Conservation (phyloP, 1,284 basidiomycete species). For the Mycosarcoma mackinlayi region DNA sequence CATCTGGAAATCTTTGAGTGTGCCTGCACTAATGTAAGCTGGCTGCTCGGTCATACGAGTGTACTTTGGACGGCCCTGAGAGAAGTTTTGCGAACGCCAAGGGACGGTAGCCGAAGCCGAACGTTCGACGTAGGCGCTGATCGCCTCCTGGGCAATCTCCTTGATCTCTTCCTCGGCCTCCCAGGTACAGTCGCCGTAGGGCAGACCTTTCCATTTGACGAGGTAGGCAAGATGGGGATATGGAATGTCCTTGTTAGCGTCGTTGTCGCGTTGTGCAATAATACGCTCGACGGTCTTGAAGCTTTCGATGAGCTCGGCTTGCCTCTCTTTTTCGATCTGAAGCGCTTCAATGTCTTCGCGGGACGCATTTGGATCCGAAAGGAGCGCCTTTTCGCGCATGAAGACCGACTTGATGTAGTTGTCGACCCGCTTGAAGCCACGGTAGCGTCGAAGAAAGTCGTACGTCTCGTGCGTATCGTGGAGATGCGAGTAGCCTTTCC, state of each 20-base stretch:
- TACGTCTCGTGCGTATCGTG: constrained; percentile 95
- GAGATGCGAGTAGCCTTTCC: constrained; percentile 70
- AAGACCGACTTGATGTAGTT: constrained; percentile 92
- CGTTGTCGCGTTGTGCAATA: constrained; percentile 80
- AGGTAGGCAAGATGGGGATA: constrained; percentile 81
- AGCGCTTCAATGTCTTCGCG: constrained; percentile 87
- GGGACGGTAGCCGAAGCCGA: constrained; percentile 85
- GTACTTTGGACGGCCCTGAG: constrained; percentile 81
- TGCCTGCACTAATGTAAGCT: constrained; percentile 80
- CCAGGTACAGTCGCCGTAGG: constrained; percentile 97
- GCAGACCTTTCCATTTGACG: constrained; percentile 95
- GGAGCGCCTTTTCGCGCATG: constrained; percentile 78
- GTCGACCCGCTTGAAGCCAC: constrained; percentile 94
- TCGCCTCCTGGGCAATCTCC: constrained; percentile 73
- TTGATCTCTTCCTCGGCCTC: constrained; percentile 82
- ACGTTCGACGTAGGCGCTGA: constrained; percentile 82
- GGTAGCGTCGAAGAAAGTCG: constrained; percentile 87
- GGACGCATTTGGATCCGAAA: constrained; percentile 77
- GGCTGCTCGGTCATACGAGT: constrained; percentile 90
- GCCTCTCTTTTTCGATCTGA: constrained; percentile 85
- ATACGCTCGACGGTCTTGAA: constrained; percentile 94
- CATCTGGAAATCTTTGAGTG: constrained; percentile 97
- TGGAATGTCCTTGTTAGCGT: constrained; percentile 73
- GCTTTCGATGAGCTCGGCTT: constrained; percentile 87
- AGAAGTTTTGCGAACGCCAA: constrained; percentile 81